Base-by-base conservation (phyloP, 2,329 filamentous ascomycete genomes). In the Teratosphaeria pseudoeucalypti region DNA sequence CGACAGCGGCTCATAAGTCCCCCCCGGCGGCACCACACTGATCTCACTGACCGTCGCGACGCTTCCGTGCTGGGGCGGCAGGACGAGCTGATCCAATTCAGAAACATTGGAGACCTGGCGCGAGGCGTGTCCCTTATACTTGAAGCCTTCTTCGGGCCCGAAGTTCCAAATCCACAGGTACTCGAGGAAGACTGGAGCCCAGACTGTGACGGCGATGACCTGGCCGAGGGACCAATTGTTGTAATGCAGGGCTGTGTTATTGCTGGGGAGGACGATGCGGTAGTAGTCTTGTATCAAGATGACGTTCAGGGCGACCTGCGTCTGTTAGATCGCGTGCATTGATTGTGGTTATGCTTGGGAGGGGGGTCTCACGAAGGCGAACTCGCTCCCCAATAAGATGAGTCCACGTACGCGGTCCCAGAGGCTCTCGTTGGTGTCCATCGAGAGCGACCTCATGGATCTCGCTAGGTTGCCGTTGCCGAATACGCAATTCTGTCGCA, bases 151-250 rank as follows among this genome's bases (percentile, higher is more conserved):
- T 49, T 60, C 58, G 3, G 55, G 54, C 27, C 58, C 58, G 47
- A 56, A 47, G 54, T 47, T 53, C n/a, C 12, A 26, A 27, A 54
- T 12, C 39, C 57, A 61, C 12, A 58, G 10, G 49, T 61, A 61
- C 34, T 61, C 56, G n/a, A 61, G 53, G 19, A 61, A 43, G 11
- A 61, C 60, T 9, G 60, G 60, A 1, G 57, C 52, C 59, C 57
- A 63, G 52, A 61, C 57, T 14, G 60, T 58, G n/a, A 60, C 57
- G 7, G 47, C 14, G 52, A 64, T 63, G 34, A 64, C 60, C 32
- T 64, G 63, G 6, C 63, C 63, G 7, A 64, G 54, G 2, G 59
- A 55, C 63, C 63, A 64, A 7, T 39, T 23, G 16, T 58, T 57
- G 14, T 57, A 32, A 52, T 63, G 29, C 32, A 63, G 58, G 2